Conservation (phyloP, 257 asterid species). For the Przewalskia tangutica region DNA sequence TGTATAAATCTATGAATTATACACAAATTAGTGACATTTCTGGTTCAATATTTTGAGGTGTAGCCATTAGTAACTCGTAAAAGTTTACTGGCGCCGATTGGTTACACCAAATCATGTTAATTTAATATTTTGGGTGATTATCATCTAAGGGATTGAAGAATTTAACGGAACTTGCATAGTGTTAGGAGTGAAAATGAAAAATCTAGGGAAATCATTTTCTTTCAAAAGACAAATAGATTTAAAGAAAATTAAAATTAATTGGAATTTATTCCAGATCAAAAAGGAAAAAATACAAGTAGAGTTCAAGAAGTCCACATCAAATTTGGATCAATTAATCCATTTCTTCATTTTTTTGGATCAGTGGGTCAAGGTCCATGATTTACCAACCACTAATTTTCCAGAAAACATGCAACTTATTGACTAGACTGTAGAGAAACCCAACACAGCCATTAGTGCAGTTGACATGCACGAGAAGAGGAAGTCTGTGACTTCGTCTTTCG, state of each 20-base stretch:
- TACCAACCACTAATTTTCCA: background rate
- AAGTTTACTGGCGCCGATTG: background rate
- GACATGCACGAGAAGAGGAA: too few species aligned
- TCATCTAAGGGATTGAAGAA: background rate
- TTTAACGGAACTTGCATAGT: too few species aligned
- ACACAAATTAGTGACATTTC: background rate
- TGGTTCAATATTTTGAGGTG: background rate
- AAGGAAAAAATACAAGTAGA: background rate
- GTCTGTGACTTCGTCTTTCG: too few species aligned
- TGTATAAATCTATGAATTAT: background rate
- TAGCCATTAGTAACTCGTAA: background rate
- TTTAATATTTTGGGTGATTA: background rate
- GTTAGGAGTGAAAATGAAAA: too few species aligned
- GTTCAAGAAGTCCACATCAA: background rate
- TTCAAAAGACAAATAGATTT: background rate
- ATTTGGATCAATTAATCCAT: background rate
- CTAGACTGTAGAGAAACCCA: too few species aligned
- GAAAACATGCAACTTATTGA: background rate
- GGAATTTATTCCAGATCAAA: background rate
- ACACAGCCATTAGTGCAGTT: too few species aligned
- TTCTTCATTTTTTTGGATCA: background rate
- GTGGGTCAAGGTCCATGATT: background rate
- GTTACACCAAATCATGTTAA: background rate
- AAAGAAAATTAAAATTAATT: background rate
- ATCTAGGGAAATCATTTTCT: background rate